Percentiles rank a stretch among this genome's conserved stretches.
These are phyloP conservation scores for Cryphonectria nitschkei DNA, from an alignment of 2,329 filamentous ascomycete genomes.

Conservation along the genomic window DNA sequence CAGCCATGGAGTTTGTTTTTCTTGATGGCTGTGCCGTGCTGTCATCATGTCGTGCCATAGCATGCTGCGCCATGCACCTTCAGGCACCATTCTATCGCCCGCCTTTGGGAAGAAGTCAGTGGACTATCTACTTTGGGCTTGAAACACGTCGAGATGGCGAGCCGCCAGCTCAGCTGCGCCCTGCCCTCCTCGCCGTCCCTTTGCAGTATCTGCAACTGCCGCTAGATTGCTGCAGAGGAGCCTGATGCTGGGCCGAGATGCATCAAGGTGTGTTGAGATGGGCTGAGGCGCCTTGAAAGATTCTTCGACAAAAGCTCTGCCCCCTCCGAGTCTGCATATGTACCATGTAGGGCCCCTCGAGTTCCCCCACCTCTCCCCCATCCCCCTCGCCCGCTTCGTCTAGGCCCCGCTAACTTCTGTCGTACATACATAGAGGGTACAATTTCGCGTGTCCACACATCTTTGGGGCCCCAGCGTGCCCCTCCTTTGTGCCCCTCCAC, in stretches of 20 bases:
- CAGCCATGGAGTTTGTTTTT: not conserved
- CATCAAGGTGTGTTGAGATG: not conserved
- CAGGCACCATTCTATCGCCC: not conserved
- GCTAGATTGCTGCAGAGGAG: conserved; percentile 5
- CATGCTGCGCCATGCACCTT: conserved; percentile 24
- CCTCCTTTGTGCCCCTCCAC: conserved; percentile 16
- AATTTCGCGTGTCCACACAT: not conserved
- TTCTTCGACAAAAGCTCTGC: not conserved
- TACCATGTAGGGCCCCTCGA: conserved; percentile 27
- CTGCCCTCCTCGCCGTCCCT: not conserved
- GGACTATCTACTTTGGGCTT: conserved; percentile 2
- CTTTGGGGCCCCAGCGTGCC: not conserved
- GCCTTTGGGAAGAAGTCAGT: conserved; percentile 1
- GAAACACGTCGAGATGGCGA: conserved; percentile 15
- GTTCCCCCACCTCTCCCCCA: conserved; percentile 3
- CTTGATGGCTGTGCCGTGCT: conserved; percentile 2
- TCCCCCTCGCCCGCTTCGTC: conserved; percentile 3
- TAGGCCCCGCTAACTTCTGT: conserved; percentile 22
- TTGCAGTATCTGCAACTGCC: conserved; percentile 10
- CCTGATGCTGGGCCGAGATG: conserved; percentile 5
- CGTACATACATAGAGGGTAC: conserved; percentile 14
- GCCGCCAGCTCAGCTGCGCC: not conserved
- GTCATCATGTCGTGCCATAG: conserved; percentile 15
- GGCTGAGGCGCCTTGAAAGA: conserved; percentile 1
- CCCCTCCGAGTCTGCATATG: conserved; percentile 7